These are phyloP conservation scores for Glomus cerebriforme DNA, from an alignment of 192 early-diverging fungal genomes.

Conservation along the genomic window DNA sequence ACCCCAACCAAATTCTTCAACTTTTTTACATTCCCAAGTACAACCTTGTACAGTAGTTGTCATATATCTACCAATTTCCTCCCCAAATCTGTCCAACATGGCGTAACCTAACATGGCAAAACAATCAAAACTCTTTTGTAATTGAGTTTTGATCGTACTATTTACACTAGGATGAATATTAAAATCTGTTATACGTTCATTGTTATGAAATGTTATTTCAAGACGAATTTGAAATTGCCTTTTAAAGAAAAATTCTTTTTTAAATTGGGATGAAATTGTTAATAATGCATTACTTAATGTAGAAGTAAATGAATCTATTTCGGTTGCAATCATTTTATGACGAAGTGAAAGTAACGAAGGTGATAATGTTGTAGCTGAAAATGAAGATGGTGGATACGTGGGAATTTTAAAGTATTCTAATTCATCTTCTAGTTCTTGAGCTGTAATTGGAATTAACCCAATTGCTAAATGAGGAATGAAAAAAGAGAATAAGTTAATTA, in stretches of 20 bases:
- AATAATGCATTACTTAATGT: not conserved
- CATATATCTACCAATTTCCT: conserved; percentile 20
- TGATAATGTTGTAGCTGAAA: not conserved
- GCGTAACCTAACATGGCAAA: conserved; percentile 8
- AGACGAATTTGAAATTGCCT: conserved; percentile 3
- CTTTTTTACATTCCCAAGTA: conserved; percentile 20
- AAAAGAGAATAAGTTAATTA: not conserved
- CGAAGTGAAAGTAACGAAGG: not conserved
- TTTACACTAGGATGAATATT: not conserved
- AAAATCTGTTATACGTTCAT: conserved; percentile 21
- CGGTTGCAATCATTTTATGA: conserved; percentile 12
- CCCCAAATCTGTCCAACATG: conserved; percentile 1
- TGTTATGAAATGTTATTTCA: conserved; percentile 3
- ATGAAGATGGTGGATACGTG: conserved; percentile 3
- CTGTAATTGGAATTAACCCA: conserved; percentile 7
- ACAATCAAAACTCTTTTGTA: not conserved
- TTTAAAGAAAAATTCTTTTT: conserved; percentile 25
- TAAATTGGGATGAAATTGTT: conserved; percentile 12
- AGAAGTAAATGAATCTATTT: conserved; percentile 17
- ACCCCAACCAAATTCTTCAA: conserved; percentile 8
- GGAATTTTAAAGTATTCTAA: conserved; percentile 24
- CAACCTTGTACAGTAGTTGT: conserved; percentile 13
- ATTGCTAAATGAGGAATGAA: conserved; percentile 23
- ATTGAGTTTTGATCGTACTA: not conserved
- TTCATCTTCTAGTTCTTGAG: conserved; percentile 14